Base-by-base conservation (phyloP, 2,329 filamentous ascomycete species). In the Cladosporium sp. region DNA sequence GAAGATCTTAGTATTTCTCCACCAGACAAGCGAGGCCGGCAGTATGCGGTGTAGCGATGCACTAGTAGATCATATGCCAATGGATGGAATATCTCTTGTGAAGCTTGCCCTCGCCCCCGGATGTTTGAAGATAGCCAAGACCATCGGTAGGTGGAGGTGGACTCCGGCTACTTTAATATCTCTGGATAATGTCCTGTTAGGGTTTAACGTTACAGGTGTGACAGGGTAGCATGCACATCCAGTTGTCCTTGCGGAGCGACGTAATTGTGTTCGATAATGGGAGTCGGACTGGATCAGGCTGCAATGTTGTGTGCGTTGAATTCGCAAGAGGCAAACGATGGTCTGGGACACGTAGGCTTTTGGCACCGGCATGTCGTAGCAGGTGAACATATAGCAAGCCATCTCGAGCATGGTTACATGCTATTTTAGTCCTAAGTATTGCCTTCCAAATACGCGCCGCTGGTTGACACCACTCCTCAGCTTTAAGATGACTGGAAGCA, bases 71-170 rank as follows among this genome's bases (percentile, higher is more conserved):
- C 11, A n/a, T 13, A 28, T 10, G 51, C 21, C 18, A 28, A 28
- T n/a, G 49, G 49, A 26, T 53, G 23, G 49, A 28, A 53, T 28
- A 28, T 28, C 25, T n/a, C 18, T 30, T 3, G 26, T 32, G 28
- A 54, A 21, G 39, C 51, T 54, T 54, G 25, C n/a, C n/a, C n/a
- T n/a, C n/a, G 14, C 39, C 39, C 39, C 39, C 39, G 39, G 39
- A 8, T 46, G 39, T 46, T 46, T 46, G 36, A 43, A 32, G 14
- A 32, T 21, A 28, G 25, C 51, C 51, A 32, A 30, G 30, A 54
- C 51, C 51, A n/a, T 54, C 51, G 51, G 51, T 54, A 54, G 51
- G 51, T 54, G 51, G 51, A 54, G 51, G 30, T 54, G 51, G 51
- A 30, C 30, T 28, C 51, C 51, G 51, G n/a, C n/a, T 21, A 46